A percentile compares a stretch with the other conserved stretches of the same genome.
Conservation (phyloP, 2,329 filamentous ascomycete species). For the Neoscytalidium dimidiatum region DNA sequence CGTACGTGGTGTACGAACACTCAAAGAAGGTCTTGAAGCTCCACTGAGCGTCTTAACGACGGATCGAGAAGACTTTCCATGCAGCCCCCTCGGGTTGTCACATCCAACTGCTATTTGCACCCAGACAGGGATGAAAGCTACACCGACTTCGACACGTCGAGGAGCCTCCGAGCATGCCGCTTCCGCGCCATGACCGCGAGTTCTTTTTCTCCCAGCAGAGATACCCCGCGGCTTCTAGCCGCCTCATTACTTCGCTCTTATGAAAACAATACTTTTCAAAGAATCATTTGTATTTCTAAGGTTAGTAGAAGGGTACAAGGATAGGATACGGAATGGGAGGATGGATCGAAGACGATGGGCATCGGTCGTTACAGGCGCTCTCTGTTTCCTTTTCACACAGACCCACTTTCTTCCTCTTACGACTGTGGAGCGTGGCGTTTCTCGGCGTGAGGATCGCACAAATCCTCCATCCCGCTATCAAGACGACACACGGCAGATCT, state of each 20-base stretch:
- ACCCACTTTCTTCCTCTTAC: background rate
- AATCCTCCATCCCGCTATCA: background rate
- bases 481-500: background rate
- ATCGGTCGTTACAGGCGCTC: background rate
- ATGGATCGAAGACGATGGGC: background rate
- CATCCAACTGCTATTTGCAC: background rate
- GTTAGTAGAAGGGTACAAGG: background rate
- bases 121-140: background rate
- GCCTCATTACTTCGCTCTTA: background rate
- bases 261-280: conserved; percentile 18
- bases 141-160: background rate
- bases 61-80: background rate
- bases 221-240: background rate
- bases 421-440: background rate
- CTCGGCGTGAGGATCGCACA: background rate
- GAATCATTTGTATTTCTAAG: conserved; percentile 23
- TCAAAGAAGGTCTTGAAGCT: conserved; percentile 39
- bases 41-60: conserved; percentile 27
- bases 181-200: background rate
- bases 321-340: background rate
- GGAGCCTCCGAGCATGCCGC: background rate
- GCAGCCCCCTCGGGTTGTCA: background rate
- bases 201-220: conserved; percentile 5
- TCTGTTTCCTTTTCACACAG: too few species aligned
- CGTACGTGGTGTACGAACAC: conserved; percentile 46